These are phyloP conservation scores for Cardiospermum halicacabum DNA, from an alignment of 345 rosid genomes.

Conservation along the genomic window DNA sequence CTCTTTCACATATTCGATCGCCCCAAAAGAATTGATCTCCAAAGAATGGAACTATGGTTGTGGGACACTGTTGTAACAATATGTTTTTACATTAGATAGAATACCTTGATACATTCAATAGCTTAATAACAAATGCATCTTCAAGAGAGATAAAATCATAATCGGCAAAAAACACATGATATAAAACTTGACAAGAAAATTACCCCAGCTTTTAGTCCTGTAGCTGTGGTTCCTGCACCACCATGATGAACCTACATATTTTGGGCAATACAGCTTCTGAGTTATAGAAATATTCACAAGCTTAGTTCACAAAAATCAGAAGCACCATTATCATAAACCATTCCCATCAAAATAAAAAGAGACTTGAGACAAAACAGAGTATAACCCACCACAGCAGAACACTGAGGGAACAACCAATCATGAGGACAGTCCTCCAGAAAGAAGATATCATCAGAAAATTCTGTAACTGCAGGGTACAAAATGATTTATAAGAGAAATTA, in stretches of 20 bases:
- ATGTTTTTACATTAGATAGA: constrained; percentile 9
- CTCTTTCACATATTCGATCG: constrained; percentile 61
- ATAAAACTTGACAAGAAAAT: constrained; percentile 4
- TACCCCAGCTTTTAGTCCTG: constrained; percentile 97
- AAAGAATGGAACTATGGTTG: constrained; percentile 91
- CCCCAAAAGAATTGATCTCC: constrained; percentile 99
- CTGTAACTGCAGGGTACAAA: constrained; percentile 48
- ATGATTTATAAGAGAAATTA: constrained; percentile 9
- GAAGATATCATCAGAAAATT: constrained; percentile 63
- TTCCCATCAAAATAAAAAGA: not conserved
- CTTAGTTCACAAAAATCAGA: constrained; percentile 5
- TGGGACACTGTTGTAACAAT: constrained; percentile 69
- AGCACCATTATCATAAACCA: not conserved
- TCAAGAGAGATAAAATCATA: not conserved
- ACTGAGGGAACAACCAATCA: constrained; percentile 98
- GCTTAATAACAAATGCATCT: not conserved
- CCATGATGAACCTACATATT: constrained; percentile 88
- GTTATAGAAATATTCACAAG: constrained; percentile 4
- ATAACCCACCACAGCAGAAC: constrained; percentile 83
- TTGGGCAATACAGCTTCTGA: constrained; percentile 9
- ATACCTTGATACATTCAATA: not conserved
- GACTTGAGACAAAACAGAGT: not conserved
- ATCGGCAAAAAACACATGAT: constrained; percentile 3
- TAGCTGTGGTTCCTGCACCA: constrained; percentile 98
- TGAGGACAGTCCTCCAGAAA: constrained; percentile 93